These are phyloP conservation scores for Phtheirospermum japonicum DNA, from an alignment of 257 asterid genomes.

Conservation along the genomic window DNA sequence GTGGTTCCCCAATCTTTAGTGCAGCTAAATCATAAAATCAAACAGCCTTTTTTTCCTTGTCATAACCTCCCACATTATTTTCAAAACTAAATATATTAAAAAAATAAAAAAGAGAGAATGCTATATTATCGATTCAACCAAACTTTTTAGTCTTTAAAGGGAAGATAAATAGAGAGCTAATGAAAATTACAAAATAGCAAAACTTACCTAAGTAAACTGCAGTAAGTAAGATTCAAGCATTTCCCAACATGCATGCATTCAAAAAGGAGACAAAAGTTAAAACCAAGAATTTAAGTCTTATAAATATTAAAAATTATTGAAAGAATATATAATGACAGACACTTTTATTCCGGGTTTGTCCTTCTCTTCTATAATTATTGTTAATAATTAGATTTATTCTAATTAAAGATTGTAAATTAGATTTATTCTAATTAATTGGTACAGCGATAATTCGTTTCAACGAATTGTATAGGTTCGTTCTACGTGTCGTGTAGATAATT, in stretches of 20 bases:
- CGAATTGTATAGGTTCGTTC: too few species aligned
- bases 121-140: neutral
- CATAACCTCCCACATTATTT: slow-evolving; percentile 68
- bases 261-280: slow-evolving; percentile 34
- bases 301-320: neutral
- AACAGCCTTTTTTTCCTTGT: slow-evolving; percentile 94
- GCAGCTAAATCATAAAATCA: slow-evolving; percentile 92
- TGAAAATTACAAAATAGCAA: neutral
- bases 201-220: slow-evolving; percentile 87
- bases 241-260: slow-evolving; percentile 17
- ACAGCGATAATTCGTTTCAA: too few species aligned
- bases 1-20: slow-evolving; percentile 84
- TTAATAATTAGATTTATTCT: too few species aligned
- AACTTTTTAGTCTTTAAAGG: neutral
- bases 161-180: too few species aligned
- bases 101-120: neutral
- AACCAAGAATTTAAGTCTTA: slow-evolving; percentile 25
- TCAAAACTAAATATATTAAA: neutral
- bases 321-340: slow-evolving; percentile 42
- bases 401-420: too few species aligned
- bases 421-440: too few species aligned
- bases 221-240: slow-evolving; percentile 27
- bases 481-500: too few species aligned
- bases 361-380: slow-evolving; percentile 94
- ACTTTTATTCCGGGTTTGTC: slow-evolving; percentile 65